Evolutionary conservation across 83 land plant genomes (phyloP), one percentile per base, ranked within the genome.

Genomic region (Picea mariana): DNA sequence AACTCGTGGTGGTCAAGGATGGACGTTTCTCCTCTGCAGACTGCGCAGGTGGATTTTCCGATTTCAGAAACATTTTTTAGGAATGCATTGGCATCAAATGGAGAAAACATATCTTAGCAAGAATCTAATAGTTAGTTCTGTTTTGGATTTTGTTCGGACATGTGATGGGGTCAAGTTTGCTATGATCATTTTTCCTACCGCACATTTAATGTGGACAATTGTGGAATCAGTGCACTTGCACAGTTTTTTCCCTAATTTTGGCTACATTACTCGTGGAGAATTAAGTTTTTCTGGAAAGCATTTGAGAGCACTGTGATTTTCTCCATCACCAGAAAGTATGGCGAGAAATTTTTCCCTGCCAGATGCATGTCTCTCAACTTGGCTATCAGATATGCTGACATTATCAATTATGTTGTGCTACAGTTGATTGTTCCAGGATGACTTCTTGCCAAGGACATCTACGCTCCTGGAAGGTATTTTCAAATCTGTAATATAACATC

Each of bases 161-260:
- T 75, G 69, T 77, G 94, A 89, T 72, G 87, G 87, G 92, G 92
- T 63, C 88, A 86, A 72, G 85, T 98, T 77, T 91, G 91, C 87
- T 98, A 92, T 75, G 99, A 98, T 84, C 99, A 98, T 84, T 88
- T 98, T 78, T 99, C 99, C 16, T 98, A 96, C 78, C 92, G 99
- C 9, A 96, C 99, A 16, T 98, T 96, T 88, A 97, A 98, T 89
- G 99, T 93, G 0, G 89, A 96, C 88, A 97, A 97, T 80, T 83
- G 91, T 86, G 99, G 99, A 44, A 98, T 98, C 62, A 91, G 91
- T 83, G 92, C 99, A 20, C 86, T 98, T 81, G 94, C 97, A 11
- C 88, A 91, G 77, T n/a, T 77, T 98, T 31, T 98, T 98, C 84
- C 79, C 90, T 62, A 96, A 98, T 82, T 87, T 92, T 82, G 99